phyloP scores from a whole-genome alignment of 1,139 yeast genomes.

The Debaryomycetaceae sp. region DNA sequence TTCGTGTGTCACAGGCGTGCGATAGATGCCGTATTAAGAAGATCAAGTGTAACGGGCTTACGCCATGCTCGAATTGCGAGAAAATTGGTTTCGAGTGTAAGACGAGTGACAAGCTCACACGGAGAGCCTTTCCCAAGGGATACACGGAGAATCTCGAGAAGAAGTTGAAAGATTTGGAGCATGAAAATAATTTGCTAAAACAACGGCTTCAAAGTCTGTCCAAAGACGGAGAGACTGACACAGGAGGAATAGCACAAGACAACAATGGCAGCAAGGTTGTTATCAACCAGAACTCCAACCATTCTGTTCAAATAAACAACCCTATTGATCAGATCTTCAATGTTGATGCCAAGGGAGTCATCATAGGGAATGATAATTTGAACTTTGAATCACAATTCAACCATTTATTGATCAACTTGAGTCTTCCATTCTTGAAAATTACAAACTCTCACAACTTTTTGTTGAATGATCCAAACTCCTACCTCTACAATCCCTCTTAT shows the following conservation, averaged over 20 bases:
- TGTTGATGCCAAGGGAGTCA: constrained; percentile 42
- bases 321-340: constrained; percentile 51
- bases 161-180: constrained; percentile 57
- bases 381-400: constrained; percentile 50
- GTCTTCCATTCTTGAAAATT: constrained; percentile 45
- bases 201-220: constrained; percentile 1
- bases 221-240: constrained; percentile 9
- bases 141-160: constrained; percentile 72
- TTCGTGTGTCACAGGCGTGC: constrained; percentile 71
- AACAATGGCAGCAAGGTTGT: constrained; percentile 2
- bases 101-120: constrained; percentile 66
- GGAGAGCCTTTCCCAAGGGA: constrained; percentile 74
- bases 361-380: constrained; percentile 48
- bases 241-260: background rate
- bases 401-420: constrained; percentile 43
- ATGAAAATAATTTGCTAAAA: constrained; percentile 46
- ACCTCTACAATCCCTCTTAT: constrained; percentile 42
- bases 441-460: constrained; percentile 46
- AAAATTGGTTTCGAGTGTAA: constrained; percentile 65
- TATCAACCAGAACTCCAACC: constrained; percentile 7
- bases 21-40: constrained; percentile 76
- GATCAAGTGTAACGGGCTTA: constrained; percentile 70
- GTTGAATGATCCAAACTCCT: constrained; percentile 43
- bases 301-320: constrained; percentile 35
- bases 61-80: constrained; percentile 67